Evolutionary conservation across 2,329 filamentous ascomycete species (phyloP).

Genomic region (Fusarium solani-melongenae): DNA sequence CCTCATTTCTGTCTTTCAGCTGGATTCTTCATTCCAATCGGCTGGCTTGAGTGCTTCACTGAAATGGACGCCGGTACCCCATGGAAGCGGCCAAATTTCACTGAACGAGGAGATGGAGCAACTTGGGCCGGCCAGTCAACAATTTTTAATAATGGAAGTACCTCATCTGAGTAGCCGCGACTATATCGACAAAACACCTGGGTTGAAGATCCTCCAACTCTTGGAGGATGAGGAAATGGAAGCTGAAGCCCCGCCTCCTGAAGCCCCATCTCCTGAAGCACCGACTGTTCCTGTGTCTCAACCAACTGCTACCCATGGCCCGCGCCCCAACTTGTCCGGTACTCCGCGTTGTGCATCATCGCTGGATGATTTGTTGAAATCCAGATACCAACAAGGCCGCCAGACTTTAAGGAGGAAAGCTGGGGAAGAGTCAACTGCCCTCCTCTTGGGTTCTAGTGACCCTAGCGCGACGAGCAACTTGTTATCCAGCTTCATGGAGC

Average conservation of each 20-base stretch:
- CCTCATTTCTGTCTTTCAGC: not conserved
- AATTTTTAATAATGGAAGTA: conserved; percentile 22
- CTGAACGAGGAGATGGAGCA: conserved; percentile 27
- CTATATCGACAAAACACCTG: conserved; percentile 12
- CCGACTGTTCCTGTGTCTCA: not conserved
- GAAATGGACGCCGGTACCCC: conserved; percentile 40
- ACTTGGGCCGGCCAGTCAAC: not conserved
- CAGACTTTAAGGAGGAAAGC: conserved; percentile 1
- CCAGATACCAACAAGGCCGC: not conserved
- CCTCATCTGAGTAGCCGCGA: conserved; percentile 27
- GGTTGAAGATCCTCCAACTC: conserved; percentile 20
- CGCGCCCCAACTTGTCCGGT: not conserved
- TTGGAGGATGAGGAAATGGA: conserved; percentile 40
- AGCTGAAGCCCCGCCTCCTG: not conserved
- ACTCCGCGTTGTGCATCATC: not conserved
- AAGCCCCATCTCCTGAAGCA: not conserved
- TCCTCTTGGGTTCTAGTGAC: conserved; percentile 31
- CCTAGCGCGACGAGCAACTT: conserved; percentile 42
- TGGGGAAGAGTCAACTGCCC: not conserved
- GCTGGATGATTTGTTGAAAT: conserved; percentile 7
- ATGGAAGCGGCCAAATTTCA: not conserved
- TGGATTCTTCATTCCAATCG: not conserved
- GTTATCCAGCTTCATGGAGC: conserved; percentile 46
- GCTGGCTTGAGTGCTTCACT: conserved; percentile 29
- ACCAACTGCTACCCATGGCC: not conserved